Base-by-base conservation (phyloP, 768 basidiomycete species). In the Terana coerulea region DNA sequence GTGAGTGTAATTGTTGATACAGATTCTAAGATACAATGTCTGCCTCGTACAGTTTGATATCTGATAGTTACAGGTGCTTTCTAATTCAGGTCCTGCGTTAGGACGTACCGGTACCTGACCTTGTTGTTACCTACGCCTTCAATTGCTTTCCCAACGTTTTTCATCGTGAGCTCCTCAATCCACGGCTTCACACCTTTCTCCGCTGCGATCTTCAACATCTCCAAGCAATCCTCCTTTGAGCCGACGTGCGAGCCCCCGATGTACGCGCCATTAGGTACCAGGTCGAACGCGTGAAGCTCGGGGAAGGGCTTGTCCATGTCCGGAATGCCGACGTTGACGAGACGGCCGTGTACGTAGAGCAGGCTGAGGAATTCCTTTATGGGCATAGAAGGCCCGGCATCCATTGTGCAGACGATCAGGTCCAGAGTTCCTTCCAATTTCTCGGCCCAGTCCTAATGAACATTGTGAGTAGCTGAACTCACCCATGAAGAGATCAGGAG, bases 141-240 rank as follows among this genome's bases (percentile, higher is more conserved):
- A 35, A 83, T 72, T 0, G 79, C 80, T 62, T 76, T 70, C 35
- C 64, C 69, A 5, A 70, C 73, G 15, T 78, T 67, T 52, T 68
- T 70, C 78, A 80, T 74, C 21, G 73, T 72, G 31, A 75, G 47
- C 59, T 73, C 71, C 46, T 67, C 65, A 55, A 64, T 66, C 63
- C 65, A 79, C 10, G 75, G 72, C 59, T 74, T 72, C 56, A 85
- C 67, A 1, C 69, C 67, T 64, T 84, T 78, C 55, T 78, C 69
- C 5, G 73, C 75, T 1, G 80, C 80, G 26, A 86, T 72, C 45
- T 79, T 64, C 31, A 84, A 72, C 83, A 85, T 86, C 50, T 75
- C 73, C 15, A 72, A 48, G n/a, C 71, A 75, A 59, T 84, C 83
- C 48, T 74, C 69, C 68, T 80, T 82, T 64, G 70, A 77, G 33